Conservation (phyloP, 805 yeast genomes). For the Ogataea glucozyma region DNA sequence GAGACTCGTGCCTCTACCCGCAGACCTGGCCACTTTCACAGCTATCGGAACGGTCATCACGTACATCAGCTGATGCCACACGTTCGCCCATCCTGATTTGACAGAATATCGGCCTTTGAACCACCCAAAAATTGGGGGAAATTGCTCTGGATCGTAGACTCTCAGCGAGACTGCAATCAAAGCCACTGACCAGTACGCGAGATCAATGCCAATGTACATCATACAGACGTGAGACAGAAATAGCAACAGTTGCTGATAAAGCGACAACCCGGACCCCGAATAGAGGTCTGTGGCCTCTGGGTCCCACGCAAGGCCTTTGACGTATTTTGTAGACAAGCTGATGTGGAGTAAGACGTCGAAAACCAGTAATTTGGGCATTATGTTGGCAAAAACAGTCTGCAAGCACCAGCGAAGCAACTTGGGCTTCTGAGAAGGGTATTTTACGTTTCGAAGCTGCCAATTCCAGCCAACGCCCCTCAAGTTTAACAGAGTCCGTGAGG, state of each 20-base stretch:
- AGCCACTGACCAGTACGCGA: background rate
- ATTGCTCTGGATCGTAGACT: conserved; percentile 2
- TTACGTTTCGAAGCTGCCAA: conserved; percentile 5
- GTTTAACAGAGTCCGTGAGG: conserved; percentile 5
- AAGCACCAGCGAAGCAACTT: background rate
- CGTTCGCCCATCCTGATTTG: conserved; percentile 6
- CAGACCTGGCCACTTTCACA: background rate
- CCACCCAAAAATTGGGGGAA: conserved; percentile 4
- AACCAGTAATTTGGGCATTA: background rate
- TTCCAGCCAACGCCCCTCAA: conserved; percentile 16
- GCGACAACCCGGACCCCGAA: background rate
- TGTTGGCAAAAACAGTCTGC: background rate
- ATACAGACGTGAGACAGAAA: background rate
- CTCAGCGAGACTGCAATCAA: background rate
- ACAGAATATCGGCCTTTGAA: conserved; percentile 2
- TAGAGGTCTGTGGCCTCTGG: conserved; percentile 1
- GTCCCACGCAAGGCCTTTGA: conserved; percentile 6
- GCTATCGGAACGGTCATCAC: conserved; percentile 3
- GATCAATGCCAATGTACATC: conserved; percentile 2
- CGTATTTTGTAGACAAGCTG: conserved; percentile 1
- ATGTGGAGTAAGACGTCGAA: background rate
- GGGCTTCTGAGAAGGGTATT: no score
- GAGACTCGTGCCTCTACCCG: background rate
- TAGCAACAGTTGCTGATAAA: background rate
- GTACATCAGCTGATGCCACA: conserved; percentile 13